Conservation (phyloP, 2,329 filamentous ascomycete genomes). For the Clarireedia hainanense region DNA sequence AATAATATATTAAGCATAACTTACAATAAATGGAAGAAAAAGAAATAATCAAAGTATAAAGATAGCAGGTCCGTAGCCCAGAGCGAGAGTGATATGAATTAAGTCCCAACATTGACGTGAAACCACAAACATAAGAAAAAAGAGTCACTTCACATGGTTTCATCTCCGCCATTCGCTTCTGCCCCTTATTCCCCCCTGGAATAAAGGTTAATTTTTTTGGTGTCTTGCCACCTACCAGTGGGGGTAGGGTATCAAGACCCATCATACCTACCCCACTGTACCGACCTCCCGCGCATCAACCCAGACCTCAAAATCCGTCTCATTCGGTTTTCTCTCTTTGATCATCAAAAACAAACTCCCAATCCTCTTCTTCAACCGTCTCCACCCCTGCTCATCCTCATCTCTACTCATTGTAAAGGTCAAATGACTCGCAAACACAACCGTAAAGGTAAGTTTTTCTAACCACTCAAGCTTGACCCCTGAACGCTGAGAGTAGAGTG, state of each 20-base stretch:
- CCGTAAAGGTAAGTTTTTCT: not conserved
- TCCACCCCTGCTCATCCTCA: not conserved
- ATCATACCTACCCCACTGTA: not conserved
- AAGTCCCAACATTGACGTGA: not conserved
- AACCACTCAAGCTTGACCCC: not conserved
- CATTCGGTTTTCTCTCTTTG: not conserved
- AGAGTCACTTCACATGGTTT: not conserved
- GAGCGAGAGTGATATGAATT: not conserved
- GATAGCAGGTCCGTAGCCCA: not conserved
- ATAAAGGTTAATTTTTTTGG: too few species aligned
- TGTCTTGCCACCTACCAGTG: too few species aligned
- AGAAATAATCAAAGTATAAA: not conserved
- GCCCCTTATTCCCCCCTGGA: too few species aligned
- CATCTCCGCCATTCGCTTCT: too few species aligned
- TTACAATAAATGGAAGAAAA: not conserved
- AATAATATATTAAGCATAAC: not conserved
- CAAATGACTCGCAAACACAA: not conserved
- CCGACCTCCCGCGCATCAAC: not conserved
- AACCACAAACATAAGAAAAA: not conserved
- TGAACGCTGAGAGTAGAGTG: not conserved
- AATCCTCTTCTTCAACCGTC: constrained; percentile 1
- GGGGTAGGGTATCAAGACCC: not conserved
- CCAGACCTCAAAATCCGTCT: constrained; percentile 1
- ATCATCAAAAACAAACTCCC: not conserved
- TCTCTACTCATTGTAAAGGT: not conserved